phyloP scores from a whole-genome alignment of 495 filamentous ascomycete species.

The Barbatosphaeria neglecta region DNA sequence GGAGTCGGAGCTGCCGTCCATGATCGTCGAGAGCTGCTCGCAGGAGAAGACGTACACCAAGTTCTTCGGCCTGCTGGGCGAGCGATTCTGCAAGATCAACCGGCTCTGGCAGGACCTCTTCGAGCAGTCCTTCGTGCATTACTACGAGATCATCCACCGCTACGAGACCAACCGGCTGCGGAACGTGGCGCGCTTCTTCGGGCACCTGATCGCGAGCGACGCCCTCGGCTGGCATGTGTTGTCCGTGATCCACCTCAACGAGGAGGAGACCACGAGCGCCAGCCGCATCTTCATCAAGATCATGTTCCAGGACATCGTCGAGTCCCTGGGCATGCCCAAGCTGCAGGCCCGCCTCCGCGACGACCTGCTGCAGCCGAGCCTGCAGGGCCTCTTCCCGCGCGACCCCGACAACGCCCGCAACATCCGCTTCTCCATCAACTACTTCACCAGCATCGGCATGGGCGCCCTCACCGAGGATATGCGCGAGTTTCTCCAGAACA shows the following conservation, averaged over 20 bases:
- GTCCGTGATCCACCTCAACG: conserved; percentile 74
- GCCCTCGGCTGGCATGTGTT: conserved; percentile 88
- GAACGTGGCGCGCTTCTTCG: conserved; percentile 92
- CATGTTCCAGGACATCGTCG: conserved; percentile 81
- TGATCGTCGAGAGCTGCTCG: conserved; percentile 93
- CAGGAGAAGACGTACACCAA: conserved; percentile 94
- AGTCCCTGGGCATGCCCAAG: conserved; percentile 73
- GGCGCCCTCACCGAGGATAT: conserved; percentile 89
- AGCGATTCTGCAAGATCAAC: conserved; percentile 91
- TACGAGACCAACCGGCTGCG: conserved; percentile 89
- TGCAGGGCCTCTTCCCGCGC: conserved; percentile 79
- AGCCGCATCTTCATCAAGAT: conserved; percentile 98
- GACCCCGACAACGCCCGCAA: conserved; percentile 79
- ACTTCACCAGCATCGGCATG: conserved; percentile 96
- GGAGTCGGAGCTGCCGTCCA: conserved; percentile 82
- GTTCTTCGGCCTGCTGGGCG: conserved; percentile 89
- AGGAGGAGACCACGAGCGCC: conserved; percentile 91
- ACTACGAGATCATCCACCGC: conserved; percentile 95
- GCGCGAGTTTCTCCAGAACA: conserved; percentile 78
- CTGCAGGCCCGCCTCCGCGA: conserved; percentile 67
- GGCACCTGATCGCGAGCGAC: conserved; percentile 76
- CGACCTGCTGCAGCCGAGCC: conserved; percentile 62
- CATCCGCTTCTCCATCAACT: conserved; percentile 96
- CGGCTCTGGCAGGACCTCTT: conserved; percentile 88
- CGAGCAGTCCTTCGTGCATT: conserved; percentile 75